Conservation (phyloP, 129 eudicot species). For the Flaveria brownii region DNA sequence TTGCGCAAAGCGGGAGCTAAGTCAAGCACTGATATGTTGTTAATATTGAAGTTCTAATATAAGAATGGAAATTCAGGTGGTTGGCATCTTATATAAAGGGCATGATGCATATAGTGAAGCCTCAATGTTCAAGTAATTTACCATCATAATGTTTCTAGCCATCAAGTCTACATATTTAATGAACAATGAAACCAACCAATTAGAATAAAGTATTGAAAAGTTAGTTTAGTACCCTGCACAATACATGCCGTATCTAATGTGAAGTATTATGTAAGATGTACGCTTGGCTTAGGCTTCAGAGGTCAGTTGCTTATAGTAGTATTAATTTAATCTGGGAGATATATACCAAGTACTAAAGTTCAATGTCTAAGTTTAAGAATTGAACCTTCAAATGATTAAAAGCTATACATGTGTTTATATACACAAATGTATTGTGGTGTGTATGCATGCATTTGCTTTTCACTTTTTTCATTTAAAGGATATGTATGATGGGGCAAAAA, state of each 20-base stretch:
- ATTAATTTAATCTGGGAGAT: background rate
- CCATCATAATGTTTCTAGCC: no score
- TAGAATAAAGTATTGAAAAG: background rate
- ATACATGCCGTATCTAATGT: background rate
- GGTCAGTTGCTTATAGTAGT: background rate
- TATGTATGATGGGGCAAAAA: no score
- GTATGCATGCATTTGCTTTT: constrained; percentile 6
- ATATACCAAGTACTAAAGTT: background rate
- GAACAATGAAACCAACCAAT: background rate
- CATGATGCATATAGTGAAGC: no score
- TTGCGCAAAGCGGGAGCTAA: no score
- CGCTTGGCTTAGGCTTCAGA: background rate
- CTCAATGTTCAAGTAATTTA: no score
- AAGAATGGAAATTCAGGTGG: background rate
- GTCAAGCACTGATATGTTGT: no score
- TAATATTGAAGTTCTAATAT: background rate
- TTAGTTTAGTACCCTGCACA: background rate
- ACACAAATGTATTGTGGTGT: constrained; percentile 1
- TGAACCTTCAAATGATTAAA: background rate
- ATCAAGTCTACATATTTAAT: background rate
- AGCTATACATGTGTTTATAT: background rate
- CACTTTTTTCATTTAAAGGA: no score
- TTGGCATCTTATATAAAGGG: background rate
- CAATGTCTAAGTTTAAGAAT: background rate
- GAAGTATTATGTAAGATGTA: background rate